Evolutionary conservation across 1,284 basidiomycete genomes (phyloP), one percentile per base, ranked within the genome.

Genomic region (Ceratobasidium sp.): DNA sequence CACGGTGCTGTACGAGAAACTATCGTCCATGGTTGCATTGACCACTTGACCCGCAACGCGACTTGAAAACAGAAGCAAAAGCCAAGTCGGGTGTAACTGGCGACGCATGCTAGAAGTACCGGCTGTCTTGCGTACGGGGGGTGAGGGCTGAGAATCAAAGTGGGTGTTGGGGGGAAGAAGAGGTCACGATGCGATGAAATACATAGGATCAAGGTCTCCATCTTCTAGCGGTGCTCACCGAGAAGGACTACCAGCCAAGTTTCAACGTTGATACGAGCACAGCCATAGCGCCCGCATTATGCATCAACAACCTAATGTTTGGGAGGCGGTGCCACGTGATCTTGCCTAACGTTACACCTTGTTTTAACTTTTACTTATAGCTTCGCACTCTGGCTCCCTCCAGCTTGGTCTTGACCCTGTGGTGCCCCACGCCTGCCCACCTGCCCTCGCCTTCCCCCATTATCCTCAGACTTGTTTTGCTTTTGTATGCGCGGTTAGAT

Each of bases 11-110:
- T 48, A 48, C 7, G 43, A 48, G 37, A 24, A 49, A n/a, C 24
- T 29, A 19, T 63, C 61, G 43, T 63, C 61, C 7, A 63, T 59
- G 7, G 64, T 54, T 46, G n/a, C 34, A 27, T 69, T n/a, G 16
- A 16, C 31, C 13, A 31, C 16, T 37, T 58, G 54, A 31, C 31
- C n/a, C 34, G 29, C 31, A 37, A 58, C 54, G 19, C n/a, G 54
- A 58, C n/a, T 19, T 7, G 24, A 27, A 14, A 58, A 31, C 11
- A 56, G 53, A 58, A 58, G 31, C 54, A 58, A 27, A 7, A 58
- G 19, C 14, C 29, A 19, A 34, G 31, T 19, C 31, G 16, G 24
- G 31, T 19, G 37, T 37, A 37, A 58, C 29, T 19, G 24, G 37
- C 34, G 29, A 19, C n/a, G 13, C 54, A 58, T 58, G n/a, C n/a